Evolutionary conservation across 2,329 filamentous ascomycete genomes (phyloP), one percentile per base, ranked within the genome.

Genomic region (Pyrenophora graminea): DNA sequence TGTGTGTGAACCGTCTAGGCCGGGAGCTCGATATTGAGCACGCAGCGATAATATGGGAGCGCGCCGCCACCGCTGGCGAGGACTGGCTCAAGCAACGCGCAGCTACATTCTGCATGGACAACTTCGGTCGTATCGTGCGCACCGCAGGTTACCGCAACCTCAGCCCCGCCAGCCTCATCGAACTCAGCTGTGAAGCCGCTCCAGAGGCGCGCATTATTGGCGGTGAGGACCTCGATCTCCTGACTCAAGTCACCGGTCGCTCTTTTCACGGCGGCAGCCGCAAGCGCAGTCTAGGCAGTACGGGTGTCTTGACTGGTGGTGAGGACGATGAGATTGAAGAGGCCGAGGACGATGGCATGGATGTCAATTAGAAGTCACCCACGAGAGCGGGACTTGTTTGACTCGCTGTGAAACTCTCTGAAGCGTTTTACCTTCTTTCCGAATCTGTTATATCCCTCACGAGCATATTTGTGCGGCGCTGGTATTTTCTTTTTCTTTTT

Each of bases 31-130:
- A 97, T 69, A 88, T 97, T 33, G 90, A 96, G 53, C 91, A 97
- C 68, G 93, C 93, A 2, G 96, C 94, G 58, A 88, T 95, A 62
- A 92, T 96, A 49, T 99, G 95, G 91, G 92, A 97, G 73, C 91
- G 91, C 59, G 91, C 94, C 2, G 89, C 88, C 6, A 85, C 93
- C 12, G 93, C 94, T 13, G 90, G 87, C 62, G 94, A 99, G 74
- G 90, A 96, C 45, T 97, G 92, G 91, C 82, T 99, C 33, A 90
- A 91, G 71, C 89, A 90, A 63, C 87, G 93, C 45, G 91, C 94
- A 0, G 92, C 92, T 0, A 81, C 81, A 39, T 97, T 95, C 74
- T 97, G 91, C 69, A 84, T 99, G 74, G 88, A 88, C 33, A 90
- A 97, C 72, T 99, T 94, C 91, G 94, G 94, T 45, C 86, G 94